Evolutionary conservation across 306 rosid genomes (phyloP), one percentile per base, ranked within the genome.

Genomic region (Phaseolus lunatus): DNA sequence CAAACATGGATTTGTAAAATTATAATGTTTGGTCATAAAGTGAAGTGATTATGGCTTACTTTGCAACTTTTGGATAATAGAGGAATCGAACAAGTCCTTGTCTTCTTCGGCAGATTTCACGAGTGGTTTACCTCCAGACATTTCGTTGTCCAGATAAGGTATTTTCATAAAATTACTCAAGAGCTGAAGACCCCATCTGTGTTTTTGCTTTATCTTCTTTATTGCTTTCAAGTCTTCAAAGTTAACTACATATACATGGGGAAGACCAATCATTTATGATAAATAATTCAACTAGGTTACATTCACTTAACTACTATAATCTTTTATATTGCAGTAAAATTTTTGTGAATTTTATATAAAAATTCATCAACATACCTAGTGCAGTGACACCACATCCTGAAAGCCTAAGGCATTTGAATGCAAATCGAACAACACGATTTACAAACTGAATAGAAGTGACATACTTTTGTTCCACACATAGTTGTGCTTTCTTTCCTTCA

Each of bases 101-200:
- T 47, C 19, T 16, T 9, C 3, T 5, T 1, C 0, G 20, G 16
- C 54, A 49, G 5, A 15, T 16, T 16, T 5, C 3, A 5, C 0
- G 5, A 48, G 18, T 2, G 56, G 56, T 50, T 18, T 11, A 50
- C 20, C 56, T 0, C 23, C 56, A 18, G 4, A 2, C 0, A 16
- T 18, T 50, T 12, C 57, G 5, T 18, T 50, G 13, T 50, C n/a
- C n/a, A 50, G 0, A 9, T 57, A n/a, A 57, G 78, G 78, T 2
- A 1, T 57, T 24, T 16, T 0, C 66, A 73, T 57, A 24, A 73
- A 57, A 9, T 10, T 2, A 1, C 27, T 14, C 56, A 73, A 57
- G 2, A 73, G 56, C 43, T 73, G 78, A 9, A 8, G 0, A 73
- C 78, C 9, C 67, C 67, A 73, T 57, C 0, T 0, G 56, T 73